A percentile compares a stretch with the other conserved stretches of the same genome.
These are phyloP conservation scores for Cladorrhinum sp. DNA, from an alignment of 2,329 filamentous ascomycete species.

Conservation along the genomic window DNA sequence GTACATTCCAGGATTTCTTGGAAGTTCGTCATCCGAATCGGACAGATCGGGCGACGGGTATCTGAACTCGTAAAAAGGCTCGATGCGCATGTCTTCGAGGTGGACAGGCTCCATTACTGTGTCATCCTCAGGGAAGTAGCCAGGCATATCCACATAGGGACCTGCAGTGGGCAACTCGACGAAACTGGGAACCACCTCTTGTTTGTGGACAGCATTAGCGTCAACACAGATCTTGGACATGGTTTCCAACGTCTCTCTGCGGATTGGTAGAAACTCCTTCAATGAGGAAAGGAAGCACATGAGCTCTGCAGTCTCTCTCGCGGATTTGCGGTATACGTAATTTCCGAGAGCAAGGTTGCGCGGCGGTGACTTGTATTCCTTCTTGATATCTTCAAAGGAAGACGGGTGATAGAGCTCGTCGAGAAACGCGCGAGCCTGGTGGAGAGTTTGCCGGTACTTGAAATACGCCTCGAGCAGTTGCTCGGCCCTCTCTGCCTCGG, in stretches of 20 bases:
- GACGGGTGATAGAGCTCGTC: constrained; percentile 10
- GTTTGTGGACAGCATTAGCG: constrained; percentile 33
- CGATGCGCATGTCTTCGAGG: constrained; percentile 22
- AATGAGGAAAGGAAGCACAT: constrained; percentile 25
- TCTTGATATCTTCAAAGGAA: constrained; percentile 6
- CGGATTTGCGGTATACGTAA: constrained; percentile 11
- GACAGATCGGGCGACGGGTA: constrained; percentile 20
- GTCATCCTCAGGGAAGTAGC: constrained; percentile 27
- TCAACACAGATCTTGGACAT: constrained; percentile 34
- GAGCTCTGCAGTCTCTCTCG: constrained; percentile 26
- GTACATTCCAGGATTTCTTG: constrained; percentile 10
- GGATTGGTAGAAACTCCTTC: constrained; percentile 22
- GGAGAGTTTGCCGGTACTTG: constrained; percentile 4
- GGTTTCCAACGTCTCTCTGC: constrained; percentile 16
- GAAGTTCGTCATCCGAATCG: constrained; percentile 5
- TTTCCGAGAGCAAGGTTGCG: constrained; percentile 9
- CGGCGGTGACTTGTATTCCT: constrained; percentile 2
- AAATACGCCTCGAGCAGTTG: constrained; percentile 21
- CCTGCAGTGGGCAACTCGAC: constrained; percentile 23
- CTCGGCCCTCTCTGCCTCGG: constrained; percentile 20
- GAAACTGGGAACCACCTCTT: constrained; percentile 32
- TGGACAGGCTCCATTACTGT: constrained; percentile 26
- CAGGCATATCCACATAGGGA: constrained; percentile 23
- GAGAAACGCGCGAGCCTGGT: constrained; percentile 11
- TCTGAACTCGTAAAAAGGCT: constrained; percentile 20